Evolutionary conservation across 2,329 filamentous ascomycete species (phyloP), one percentile per base, ranked within the genome.

Genomic region (Alternaria alternata): DNA sequence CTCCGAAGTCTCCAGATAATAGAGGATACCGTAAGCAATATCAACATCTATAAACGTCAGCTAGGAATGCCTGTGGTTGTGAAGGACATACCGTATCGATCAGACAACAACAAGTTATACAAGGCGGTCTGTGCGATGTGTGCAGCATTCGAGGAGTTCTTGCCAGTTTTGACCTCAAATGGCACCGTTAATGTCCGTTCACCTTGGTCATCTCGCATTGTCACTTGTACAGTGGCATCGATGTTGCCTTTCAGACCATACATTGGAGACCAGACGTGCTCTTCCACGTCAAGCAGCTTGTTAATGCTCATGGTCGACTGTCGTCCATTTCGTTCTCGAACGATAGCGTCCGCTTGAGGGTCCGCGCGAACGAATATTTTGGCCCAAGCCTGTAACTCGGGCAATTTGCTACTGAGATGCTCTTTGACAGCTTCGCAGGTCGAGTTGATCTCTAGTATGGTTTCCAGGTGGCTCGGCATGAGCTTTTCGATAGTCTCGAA

Each of bases 211-310:
- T 96, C 91, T 56, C 87, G 83, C 83, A 97, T 91, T 0, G 87
- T 88, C 16, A 95, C 91, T 80, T 99, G 92, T 1, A 99, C 91
- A 0, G 95, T 98, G 28, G 95, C 95, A 80, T 99, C 95, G 61
- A 99, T 95, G 70, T 98, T 99, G 30, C 95, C 95, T 78, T 99
- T 99, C 16, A 99, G 83, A 0, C 95, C 95, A 75, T 96, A 99
- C 88, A 93, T 94, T 0, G 95, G 95, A 7, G 94, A 98, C 95
- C 95, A 99, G 28, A 99, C 89, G 74, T 98, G 95, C 78, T 99
- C 95, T 76, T 99, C 95, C 9, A 99, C 92, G 74, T 98, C 95
- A 14, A 99, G 89, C 28, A 99, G 83, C 75, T 98, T 99, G 72
- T 90, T 96, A 68, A 99, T 89, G 68, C 91, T 93, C 86, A 98